Conservation (phyloP, 2,329 filamentous ascomycete species). For the Neofusicoccum ribis region DNA sequence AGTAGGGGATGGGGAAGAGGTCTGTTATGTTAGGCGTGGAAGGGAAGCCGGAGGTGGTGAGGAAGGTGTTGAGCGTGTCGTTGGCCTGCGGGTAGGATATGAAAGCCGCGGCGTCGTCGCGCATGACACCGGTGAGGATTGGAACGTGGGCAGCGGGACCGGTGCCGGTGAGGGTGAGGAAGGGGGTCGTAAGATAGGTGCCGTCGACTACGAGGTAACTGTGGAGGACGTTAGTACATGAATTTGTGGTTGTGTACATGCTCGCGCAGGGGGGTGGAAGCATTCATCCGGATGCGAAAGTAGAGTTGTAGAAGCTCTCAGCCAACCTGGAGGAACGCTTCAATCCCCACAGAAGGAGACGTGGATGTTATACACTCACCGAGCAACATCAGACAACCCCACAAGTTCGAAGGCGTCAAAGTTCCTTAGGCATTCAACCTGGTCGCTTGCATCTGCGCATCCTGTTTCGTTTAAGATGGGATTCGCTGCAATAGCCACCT, state of each 20-base stretch:
- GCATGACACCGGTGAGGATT: slow-evolving; percentile 33
- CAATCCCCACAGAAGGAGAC: too few relatives aligned
- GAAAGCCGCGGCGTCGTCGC: slow-evolving; percentile 35
- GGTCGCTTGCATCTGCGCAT: slow-evolving; percentile 25
- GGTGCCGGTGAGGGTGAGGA: slow-evolving; percentile 25
- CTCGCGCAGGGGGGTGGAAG: too few relatives aligned
- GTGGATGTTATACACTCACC: background rate
- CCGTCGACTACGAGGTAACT: slow-evolving; percentile 37
- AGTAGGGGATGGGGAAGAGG: slow-evolving; percentile 24
- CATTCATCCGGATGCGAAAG: too few relatives aligned
- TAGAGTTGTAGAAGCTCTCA: too few relatives aligned
- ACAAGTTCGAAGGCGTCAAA: slow-evolving; percentile 28
- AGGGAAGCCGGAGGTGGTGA: slow-evolving; percentile 24
- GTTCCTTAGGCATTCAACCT: slow-evolving; percentile 29
- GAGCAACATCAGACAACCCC: slow-evolving; percentile 1
- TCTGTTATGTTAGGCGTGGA: slow-evolving; percentile 21
- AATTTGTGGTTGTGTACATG: too few relatives aligned
- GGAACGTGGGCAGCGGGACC: slow-evolving; percentile 24
- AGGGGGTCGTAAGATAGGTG: slow-evolving; percentile 29
- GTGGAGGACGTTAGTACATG: background rate
- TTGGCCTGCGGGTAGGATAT: slow-evolving; percentile 28
- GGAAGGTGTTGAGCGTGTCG: slow-evolving; percentile 26
- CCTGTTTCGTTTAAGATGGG: slow-evolving; percentile 29
- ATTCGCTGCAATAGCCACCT: slow-evolving; percentile 23
- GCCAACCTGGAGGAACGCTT: too few relatives aligned